Base-by-base conservation (phyloP, 352 stramenopile species). In the Globisporangium perplexum region DNA sequence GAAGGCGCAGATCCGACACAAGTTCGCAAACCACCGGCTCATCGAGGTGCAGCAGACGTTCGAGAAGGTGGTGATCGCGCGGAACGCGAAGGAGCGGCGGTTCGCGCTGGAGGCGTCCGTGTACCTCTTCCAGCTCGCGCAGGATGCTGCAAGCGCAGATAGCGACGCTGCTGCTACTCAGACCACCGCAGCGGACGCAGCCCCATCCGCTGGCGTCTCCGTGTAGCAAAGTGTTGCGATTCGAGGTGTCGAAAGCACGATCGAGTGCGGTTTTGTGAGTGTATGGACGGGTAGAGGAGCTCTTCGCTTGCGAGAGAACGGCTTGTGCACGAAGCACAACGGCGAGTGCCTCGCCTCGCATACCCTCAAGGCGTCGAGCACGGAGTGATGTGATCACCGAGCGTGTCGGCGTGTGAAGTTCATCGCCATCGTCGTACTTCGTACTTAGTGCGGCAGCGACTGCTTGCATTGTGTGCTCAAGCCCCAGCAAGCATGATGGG, bases 1-100 rank as follows among this genome's bases (percentile, higher is more conserved):
- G 28, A 68, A 72, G 1, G 57, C 62, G 28, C 74, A 50, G 12
- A 77, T 88, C 53, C 57, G 64, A 5, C 55, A 69, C 45, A 80
- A 74, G 20, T 89, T 89, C 46, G 33, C 65, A 18, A 74, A 85
- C 43, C 75, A 88, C 49, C 71, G 77, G 15, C 60, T 89, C 11
- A 71, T 83, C 5, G 76, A 86, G 43, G 59, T 89, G 24, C 80
- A 91, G 61, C 71, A 78, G 35, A 70, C 66, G 14, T 91, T 89
- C 33, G 75, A 89, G 50, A 72, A 66, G 30, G 52, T 89, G 8
- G 69, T 91, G 49, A 69, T 86, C 43, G 80, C 77, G 0, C 69
- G 68, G 39, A 79, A 63, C 45, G 47, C 65, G 15, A 64, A 71
- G 33, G 77, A 88, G 43, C 68, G 72, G 17, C 69, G 81, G 43